These are phyloP conservation scores for Leishmania tarentolae DNA, from an alignment of 208 protist species.

Conservation along the genomic window DNA sequence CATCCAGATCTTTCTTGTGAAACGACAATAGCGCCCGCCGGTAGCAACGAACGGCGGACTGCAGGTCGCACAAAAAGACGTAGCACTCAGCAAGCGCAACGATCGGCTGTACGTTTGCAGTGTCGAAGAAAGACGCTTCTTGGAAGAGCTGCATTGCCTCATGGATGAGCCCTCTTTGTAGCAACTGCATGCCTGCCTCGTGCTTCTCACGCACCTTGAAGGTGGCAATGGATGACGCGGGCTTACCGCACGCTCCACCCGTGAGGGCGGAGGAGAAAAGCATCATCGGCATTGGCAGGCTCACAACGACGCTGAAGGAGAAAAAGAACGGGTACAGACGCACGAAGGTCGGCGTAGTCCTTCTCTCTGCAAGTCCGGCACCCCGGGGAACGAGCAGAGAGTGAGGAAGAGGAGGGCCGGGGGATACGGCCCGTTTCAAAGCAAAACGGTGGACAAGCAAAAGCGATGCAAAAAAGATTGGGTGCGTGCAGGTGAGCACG, in stretches of 20 bases:
- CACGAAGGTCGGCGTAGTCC: not conserved
- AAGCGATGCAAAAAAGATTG: not conserved
- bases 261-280: not conserved
- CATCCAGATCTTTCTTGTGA: conserved; percentile 20
- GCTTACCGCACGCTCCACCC: not conserved
- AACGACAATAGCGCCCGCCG: conserved; percentile 79
- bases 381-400: not conserved
- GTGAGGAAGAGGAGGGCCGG: too few species aligned
- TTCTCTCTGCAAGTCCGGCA: not conserved
- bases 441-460: too few species aligned
- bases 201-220: conserved; percentile 50
- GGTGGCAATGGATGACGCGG: conserved; percentile 12
- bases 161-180: conserved; percentile 51
- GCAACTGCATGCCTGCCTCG: conserved; percentile 42
- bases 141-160: conserved; percentile 70
- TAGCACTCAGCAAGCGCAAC: conserved; percentile 84
- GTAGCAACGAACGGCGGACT: conserved; percentile 82
- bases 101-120: conserved; percentile 68
- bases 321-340: not conserved
- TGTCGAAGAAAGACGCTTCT: conserved; percentile 77
- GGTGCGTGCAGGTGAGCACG: not conserved
- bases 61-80: conserved; percentile 80
- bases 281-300: not conserved
- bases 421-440: too few species aligned
- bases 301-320: not conserved